A percentile compares a stretch with the other conserved stretches of the same genome.
phyloP scores from a whole-genome alignment of 2,329 filamentous ascomycete genomes.

The Colletotrichum camelliae region DNA sequence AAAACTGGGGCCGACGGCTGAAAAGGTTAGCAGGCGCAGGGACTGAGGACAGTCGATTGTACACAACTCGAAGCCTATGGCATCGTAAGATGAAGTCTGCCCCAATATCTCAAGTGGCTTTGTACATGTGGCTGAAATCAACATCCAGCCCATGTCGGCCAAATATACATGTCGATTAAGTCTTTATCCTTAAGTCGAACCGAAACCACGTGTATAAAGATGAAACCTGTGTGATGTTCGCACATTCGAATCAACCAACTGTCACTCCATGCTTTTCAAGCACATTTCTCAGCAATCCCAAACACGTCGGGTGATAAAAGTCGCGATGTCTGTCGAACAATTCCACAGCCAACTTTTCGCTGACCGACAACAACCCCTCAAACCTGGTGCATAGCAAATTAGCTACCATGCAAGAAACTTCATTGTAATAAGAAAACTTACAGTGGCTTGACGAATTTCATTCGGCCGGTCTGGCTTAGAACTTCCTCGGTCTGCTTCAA shows the following conservation, averaged over 20 bases:
- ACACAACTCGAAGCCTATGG: no score
- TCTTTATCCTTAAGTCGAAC: not conserved
- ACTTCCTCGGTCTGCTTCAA: not conserved
- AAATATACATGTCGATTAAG: not conserved
- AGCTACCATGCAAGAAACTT: not conserved
- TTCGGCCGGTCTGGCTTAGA: not conserved
- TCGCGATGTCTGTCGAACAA: not conserved
- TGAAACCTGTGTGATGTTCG: not conserved
- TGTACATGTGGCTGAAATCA: no score
- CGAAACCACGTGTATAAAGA: not conserved
- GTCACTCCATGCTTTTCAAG: not conserved
- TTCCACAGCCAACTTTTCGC: not conserved
- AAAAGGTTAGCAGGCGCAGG: not conserved
- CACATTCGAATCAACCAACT: not conserved
- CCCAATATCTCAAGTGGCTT: no score
- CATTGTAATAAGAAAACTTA: not conserved
- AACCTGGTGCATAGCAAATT: not conserved
- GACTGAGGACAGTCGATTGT: not conserved
- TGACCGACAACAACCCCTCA: not conserved
- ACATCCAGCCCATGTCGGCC: no score
- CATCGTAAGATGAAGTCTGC: no score
- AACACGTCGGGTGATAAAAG: slow-evolving; percentile 9
- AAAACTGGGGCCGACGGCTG: slow-evolving; percentile 22
- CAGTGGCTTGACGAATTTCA: slow-evolving; percentile 8
- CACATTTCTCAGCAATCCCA: not conserved